These are phyloP conservation scores for Cerrena zonata DNA, from an alignment of 1,284 basidiomycete species.

Conservation along the genomic window DNA sequence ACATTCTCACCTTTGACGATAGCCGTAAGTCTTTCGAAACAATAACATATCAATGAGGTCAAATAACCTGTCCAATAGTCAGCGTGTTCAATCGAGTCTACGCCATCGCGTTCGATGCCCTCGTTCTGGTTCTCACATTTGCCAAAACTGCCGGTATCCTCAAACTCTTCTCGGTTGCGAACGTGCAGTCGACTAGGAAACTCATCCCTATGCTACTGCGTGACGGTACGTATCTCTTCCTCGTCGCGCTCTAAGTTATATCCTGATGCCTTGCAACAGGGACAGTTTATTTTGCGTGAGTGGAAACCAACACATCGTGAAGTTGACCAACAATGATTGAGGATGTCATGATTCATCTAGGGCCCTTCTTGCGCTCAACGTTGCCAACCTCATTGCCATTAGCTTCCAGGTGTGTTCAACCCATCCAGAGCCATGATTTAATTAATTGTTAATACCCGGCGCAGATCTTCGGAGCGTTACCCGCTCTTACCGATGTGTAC, in stretches of 20 bases:
- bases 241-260: background rate
- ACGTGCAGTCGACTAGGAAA: background rate
- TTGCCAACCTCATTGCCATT: conserved; percentile 15
- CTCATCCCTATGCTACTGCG: conserved; percentile 13
- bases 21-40: conserved; percentile 10
- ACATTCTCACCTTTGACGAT: background rate
- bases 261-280: conserved; percentile 8
- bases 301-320: background rate
- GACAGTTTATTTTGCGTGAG: conserved; percentile 17
- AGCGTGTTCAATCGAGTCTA: conserved; percentile 15
- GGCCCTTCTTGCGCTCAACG: conserved; percentile 16
- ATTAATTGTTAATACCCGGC: background rate
- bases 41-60: background rate
- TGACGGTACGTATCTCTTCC: conserved; percentile 13
- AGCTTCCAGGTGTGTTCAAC: conserved; percentile 3
- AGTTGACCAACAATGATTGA: no score
- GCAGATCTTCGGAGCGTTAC: conserved; percentile 9
- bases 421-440: no score
- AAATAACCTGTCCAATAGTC: conserved; percentile 7
- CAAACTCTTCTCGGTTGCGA: background rate
- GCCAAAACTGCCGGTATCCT: conserved; percentile 14
- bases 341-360: background rate
- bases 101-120: conserved; percentile 14
- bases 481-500: conserved; percentile 17
- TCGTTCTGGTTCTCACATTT: conserved; percentile 19